A percentile compares a stretch with the other conserved stretches of the same genome.
phyloP scores from a whole-genome alignment of 345 rosid genomes.

The Iberis pinnata region DNA sequence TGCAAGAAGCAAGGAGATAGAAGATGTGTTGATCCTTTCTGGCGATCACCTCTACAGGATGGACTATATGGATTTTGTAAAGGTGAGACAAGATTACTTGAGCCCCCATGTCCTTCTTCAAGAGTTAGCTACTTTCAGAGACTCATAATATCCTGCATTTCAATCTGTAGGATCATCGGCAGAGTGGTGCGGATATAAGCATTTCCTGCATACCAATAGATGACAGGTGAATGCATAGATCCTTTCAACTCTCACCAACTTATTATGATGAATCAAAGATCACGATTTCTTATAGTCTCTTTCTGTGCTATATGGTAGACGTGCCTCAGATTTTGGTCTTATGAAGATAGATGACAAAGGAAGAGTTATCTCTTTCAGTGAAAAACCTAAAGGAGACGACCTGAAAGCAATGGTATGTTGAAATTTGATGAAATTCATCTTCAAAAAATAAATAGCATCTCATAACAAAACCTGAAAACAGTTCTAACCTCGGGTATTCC shows the following conservation, averaged over 20 bases:
- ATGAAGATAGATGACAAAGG: constrained; percentile 94
- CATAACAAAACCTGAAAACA: not conserved
- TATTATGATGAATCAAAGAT: constrained; percentile 12
- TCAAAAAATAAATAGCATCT: not conserved
- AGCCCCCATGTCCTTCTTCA: not conserved
- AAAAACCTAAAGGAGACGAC: constrained; percentile 77
- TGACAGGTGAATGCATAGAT: constrained; percentile 51
- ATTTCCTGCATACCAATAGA: constrained; percentile 75
- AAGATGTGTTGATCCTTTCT: constrained; percentile 82
- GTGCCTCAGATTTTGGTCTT: constrained; percentile 95
- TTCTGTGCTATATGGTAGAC: constrained; percentile 46
- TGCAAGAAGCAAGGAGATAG: constrained; percentile 69
- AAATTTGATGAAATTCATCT: constrained; percentile 2
- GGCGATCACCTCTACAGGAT: constrained; percentile 92
- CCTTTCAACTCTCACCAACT: no score
- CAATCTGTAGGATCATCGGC: constrained; percentile 66
- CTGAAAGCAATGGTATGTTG: constrained; percentile 72
- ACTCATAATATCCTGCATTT: constrained; percentile 13
- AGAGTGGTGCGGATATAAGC: constrained; percentile 90
- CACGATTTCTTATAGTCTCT: constrained; percentile 21
- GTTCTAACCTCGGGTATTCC: constrained; percentile 19
- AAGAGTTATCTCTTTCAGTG: constrained; percentile 73
- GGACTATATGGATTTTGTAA: constrained; percentile 95
- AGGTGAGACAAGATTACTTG: constrained; percentile 35
- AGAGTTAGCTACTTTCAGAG: constrained; percentile 7